phyloP scores from a whole-genome alignment of 768 basidiomycete species.

The Tulasnella sp. region DNA sequence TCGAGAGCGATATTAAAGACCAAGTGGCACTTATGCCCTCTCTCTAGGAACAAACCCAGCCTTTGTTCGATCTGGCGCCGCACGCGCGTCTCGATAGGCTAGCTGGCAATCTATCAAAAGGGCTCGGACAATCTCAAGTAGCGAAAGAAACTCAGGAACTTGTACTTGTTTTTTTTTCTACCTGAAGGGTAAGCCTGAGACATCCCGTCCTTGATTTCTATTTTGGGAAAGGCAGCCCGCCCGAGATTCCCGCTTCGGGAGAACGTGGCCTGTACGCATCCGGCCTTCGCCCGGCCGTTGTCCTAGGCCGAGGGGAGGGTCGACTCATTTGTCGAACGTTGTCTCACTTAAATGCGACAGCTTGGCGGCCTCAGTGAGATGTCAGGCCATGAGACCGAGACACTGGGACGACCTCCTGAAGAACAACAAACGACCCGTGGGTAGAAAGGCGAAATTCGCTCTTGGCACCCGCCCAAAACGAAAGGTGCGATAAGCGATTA shows the following conservation, averaged over 20 bases:
- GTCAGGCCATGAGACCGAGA: not conserved
- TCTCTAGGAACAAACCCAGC: not conserved
- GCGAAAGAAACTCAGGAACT: not conserved
- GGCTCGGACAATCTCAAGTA: not conserved
- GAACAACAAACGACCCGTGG: no score
- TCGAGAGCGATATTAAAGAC: no score
- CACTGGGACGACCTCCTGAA: not conserved
- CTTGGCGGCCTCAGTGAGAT: slow-evolving; percentile 1
- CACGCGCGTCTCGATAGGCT: no score
- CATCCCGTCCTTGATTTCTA: no score
- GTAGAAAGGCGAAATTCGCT: no score
- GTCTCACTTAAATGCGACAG: not conserved
- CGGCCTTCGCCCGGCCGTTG: not conserved
- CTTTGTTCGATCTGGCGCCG: no score
- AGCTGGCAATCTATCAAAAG: no score
- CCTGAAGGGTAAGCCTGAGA: no score
- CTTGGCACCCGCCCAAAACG: no score
- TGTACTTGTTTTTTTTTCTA: no score
- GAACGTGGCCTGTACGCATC: not conserved
- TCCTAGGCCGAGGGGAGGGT: not conserved
- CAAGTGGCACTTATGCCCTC: not conserved
- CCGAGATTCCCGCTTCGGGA: not conserved
- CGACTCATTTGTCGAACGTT: not conserved
- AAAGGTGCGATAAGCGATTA: not conserved
- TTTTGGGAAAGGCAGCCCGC: no score